These are phyloP conservation scores for Myxozyma sirexii DNA, from an alignment of 805 yeast species.

Conservation along the genomic window DNA sequence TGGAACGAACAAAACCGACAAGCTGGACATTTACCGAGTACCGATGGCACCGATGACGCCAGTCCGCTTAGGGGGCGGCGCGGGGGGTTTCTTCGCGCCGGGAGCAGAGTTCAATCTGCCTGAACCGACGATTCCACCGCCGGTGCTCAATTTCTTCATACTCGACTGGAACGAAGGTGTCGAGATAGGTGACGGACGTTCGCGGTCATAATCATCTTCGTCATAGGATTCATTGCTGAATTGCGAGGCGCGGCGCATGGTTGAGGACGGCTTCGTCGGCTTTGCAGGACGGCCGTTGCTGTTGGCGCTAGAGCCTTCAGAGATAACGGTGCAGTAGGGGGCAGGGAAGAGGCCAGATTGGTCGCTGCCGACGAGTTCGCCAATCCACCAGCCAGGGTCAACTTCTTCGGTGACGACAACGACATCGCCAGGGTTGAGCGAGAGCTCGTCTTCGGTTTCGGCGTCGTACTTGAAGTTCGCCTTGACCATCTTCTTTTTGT, in stretches of 20 bases:
- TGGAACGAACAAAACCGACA: background rate
- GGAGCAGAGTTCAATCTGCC: slow-evolving; percentile 17
- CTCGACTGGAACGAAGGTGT: slow-evolving; percentile 29
- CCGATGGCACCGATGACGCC: slow-evolving; percentile 29
- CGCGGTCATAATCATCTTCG: slow-evolving; percentile 15
- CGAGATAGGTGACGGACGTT: slow-evolving; percentile 8
- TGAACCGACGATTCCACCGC: slow-evolving; percentile 21
- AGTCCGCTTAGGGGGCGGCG: slow-evolving; percentile 33
- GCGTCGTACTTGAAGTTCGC: slow-evolving; percentile 33
- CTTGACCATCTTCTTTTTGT: slow-evolving; percentile 30
- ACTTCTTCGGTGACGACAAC: slow-evolving; percentile 32
- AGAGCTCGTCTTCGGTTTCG: slow-evolving; percentile 35
- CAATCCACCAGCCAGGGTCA: slow-evolving; percentile 36
- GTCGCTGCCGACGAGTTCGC: slow-evolving; percentile 27
- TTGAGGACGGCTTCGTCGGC: slow-evolving; percentile 21
- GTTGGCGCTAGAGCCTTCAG: slow-evolving; percentile 19
- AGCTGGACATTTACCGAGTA: slow-evolving; percentile 14
- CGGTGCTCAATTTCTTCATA: slow-evolving; percentile 25
- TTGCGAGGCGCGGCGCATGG: slow-evolving; percentile 14
- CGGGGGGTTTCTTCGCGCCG: slow-evolving; percentile 29
- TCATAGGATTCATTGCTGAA: background rate
- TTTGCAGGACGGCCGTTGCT: slow-evolving; percentile 14
- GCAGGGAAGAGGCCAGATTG: slow-evolving; percentile 35
- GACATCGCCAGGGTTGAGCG: slow-evolving; percentile 34
- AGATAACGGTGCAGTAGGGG: slow-evolving; percentile 33